Base-by-base conservation (phyloP, 345 rosid species). In the Populus nigra region DNA sequence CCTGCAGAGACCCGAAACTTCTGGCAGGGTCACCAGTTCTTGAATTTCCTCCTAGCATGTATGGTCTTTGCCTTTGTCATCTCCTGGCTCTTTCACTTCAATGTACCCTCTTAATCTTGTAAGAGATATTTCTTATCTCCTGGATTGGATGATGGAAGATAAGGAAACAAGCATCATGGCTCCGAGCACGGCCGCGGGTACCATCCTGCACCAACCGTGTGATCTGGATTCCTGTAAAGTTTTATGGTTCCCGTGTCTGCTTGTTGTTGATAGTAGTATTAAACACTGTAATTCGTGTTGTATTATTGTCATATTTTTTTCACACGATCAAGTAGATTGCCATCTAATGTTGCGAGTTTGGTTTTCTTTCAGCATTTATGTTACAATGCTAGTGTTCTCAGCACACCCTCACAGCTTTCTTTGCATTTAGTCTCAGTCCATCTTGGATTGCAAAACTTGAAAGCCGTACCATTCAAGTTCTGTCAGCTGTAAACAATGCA, bases 11-110 rank as follows among this genome's bases (percentile, higher is more conserved):
- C 80, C 29, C 82, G 89, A 77, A 88, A 82, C 88, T 91, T 91
- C 74, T 91, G 94, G 96, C 92, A 87, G 73, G 98, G 97, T 18
- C 96, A 91, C 70, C 83, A 93, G 65, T 90, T 92, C 88, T 86
- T 94, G 80, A 94, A 92, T 83, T 92, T 94, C 86, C 90, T 94
- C 36, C 88, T 94, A 22, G 97, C 97, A 5, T 92, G 96, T 70
- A 94, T 94, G 94, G 96, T 94, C 35, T 92, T 94, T 69, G 97
- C 98, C 49, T 94, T 94, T 75, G 96, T 94, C 18, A 89, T 94
- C 80, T 94, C 98, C 49, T 94, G 98, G 98, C 93, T 94, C 73
- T 90, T 94, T 76, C 98, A 90, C 85, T 92, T 94, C 89, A 92
- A 92, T 79, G 86, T 94, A 62, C 92, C 94, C 23, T 85, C 93